Base-by-base conservation (phyloP, 371 early-diverging fungal genomes). In the Rhizopus sp. region DNA sequence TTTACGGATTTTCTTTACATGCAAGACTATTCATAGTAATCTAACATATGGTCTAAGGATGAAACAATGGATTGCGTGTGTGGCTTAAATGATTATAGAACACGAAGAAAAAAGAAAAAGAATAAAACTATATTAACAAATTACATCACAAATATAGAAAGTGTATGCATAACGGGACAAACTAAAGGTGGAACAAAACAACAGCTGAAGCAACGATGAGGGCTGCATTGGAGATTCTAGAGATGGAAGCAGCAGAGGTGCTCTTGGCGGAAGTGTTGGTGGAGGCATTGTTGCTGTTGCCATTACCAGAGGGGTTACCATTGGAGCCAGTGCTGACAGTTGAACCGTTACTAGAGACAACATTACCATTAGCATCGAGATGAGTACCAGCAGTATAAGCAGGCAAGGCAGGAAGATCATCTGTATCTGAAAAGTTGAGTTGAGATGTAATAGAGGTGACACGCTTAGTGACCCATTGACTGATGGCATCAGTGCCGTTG, bases 401-500 rank as follows among this genome's bases (percentile, higher is more conserved):
- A 30, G 69, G 63, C 10, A 77, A 50, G 9, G 75, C 55, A 45
- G 70, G 65, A 9, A 77, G 57, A 59, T 78, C 78, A 55, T 78
- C 78, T 3, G 47, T 59, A 53, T 72, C 73, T 16, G 32, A 47
- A 41, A 78, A 66, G 29, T 65, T 61, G 7, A 78, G 61, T 31
- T 74, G 78, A 17, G 57, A 53, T 38, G 64, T 55, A n/a, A 70
- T 41, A 44, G 75, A 55, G 16, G 57, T 32, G 12, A 69, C 59
- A 42, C 78, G 78, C 23, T 59, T 49, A 3, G 59, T 12, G 29
- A 78, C 62, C 73, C 72, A 79, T 53, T 62, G 61, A n/a, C 40
- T 50, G n/a, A 78, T 64, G 8, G 73, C 68, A 7, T 53, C 44
- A 5, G 51, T 50, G 16, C 57, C 62, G 31, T 68, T 65, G n/a